Evolutionary conservation across 106 monocot genomes (phyloP), one percentile per base, ranked within the genome.

Genomic region (Acanthochlamys bracteata): DNA sequence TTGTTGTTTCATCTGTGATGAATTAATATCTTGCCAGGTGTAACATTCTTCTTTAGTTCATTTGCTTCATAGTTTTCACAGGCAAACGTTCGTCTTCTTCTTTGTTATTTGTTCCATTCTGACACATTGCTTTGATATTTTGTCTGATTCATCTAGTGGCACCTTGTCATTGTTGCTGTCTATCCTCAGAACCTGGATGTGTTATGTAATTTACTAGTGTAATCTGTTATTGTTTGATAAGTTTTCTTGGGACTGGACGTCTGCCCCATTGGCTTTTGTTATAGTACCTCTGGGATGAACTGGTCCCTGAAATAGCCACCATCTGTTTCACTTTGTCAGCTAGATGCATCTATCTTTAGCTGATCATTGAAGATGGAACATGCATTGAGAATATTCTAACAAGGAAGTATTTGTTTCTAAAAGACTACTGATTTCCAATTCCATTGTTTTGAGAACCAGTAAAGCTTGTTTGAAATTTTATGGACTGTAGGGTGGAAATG

Each of bases 271-370:
- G 49, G 25, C 52, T 65, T 49, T 11, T 59, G 15, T 52, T 17
- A 24, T 52, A 17, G 14, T 52, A 26, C 42, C 63, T 65, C 16
- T 65, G 59, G 63, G 57, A 55, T 73, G 65, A 65, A 73, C 73
- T 47, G 4, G 65, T 58, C 73, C 73, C 57, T 45, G 11, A 45
- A 7, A 65, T 24, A 9, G 25, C 14, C 10, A 10, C 65, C 65
- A 58, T 65, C 41, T n/a, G 19, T 56, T 47, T 65, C 73, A 73
- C 73, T 73, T 72, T 72, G 72, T 72, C 64, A 46, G 65, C 57
- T 33, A 65, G 42, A 4, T 66, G 23, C 27, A 13, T 25, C 26
- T 11, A 46, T 46, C 11, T 25, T 47, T 65, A 59, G 65, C 56
- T 73, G 65, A 65, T 73, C 65, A 66, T 73, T 57, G 57, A 25